These are phyloP conservation scores for Primulina tabacum DNA, from an alignment of 257 asterid genomes.

Conservation along the genomic window DNA sequence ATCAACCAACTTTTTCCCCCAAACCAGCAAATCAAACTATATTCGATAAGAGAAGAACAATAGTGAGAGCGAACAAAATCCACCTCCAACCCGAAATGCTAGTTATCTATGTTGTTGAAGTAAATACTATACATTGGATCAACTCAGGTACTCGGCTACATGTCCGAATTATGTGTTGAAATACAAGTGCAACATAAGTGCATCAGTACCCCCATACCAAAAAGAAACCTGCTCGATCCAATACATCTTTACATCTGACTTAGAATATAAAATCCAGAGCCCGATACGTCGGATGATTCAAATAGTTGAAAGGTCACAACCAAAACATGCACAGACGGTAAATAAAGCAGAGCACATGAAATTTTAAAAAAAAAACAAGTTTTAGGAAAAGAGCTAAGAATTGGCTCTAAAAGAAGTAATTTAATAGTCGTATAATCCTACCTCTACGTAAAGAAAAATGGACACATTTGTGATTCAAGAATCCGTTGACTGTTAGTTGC, in stretches of 20 bases:
- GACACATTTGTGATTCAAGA: slow-evolving; percentile 37
- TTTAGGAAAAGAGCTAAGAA: slow-evolving; percentile 33
- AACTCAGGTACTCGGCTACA: neutral
- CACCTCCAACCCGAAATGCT: no score
- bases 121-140: neutral
- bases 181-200: neutral
- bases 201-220: neutral
- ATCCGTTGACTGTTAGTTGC: slow-evolving; percentile 37
- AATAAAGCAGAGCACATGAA: slow-evolving; percentile 18
- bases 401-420: slow-evolving; percentile 43
- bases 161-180: neutral
- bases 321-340: slow-evolving; percentile 12
- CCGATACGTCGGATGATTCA: slow-evolving; percentile 1
- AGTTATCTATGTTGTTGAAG: neutral
- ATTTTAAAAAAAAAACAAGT: slow-evolving; percentile 26
- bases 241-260: slow-evolving; percentile 33
- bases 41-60: no score
- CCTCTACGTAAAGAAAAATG: slow-evolving; percentile 42
- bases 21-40: no score
- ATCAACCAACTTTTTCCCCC: no score
- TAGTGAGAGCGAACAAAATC: no score
- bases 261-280: neutral
- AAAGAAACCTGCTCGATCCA: slow-evolving; percentile 9
- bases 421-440: slow-evolving; percentile 43
- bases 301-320: slow-evolving; percentile 19